Percentiles rank a stretch among this genome's conserved stretches.
Evolutionary conservation across 2,329 filamentous ascomycete genomes (phyloP).

Genomic region (Aspergillus intermedius): DNA sequence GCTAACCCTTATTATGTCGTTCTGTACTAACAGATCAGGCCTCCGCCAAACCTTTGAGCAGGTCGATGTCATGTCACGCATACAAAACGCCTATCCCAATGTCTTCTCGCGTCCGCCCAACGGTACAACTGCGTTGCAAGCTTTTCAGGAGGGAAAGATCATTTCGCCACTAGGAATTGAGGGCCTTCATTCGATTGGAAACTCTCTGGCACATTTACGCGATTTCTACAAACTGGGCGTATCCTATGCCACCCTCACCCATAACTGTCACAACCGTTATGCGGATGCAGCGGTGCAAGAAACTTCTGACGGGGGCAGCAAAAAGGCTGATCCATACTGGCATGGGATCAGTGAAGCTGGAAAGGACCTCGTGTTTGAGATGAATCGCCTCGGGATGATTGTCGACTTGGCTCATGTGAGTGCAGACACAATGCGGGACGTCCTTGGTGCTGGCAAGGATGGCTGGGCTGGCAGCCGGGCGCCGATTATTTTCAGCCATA

Average conservation of each 20-base stretch:
- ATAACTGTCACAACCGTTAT: slow-evolving; percentile 88
- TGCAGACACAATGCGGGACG: slow-evolving; percentile 77
- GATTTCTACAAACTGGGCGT: slow-evolving; percentile 72
- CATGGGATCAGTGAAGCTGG: slow-evolving; percentile 68
- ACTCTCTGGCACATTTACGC: slow-evolving; percentile 61
- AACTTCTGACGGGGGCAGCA: slow-evolving; percentile 31
- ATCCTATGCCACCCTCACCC: slow-evolving; percentile 80
- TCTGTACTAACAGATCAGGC: slow-evolving; percentile 12
- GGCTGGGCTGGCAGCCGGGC: slow-evolving; percentile 67
- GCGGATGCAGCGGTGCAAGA: slow-evolving; percentile 68
- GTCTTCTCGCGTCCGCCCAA: slow-evolving; percentile 53
- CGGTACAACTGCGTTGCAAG: slow-evolving; percentile 54
- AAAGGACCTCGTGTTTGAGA: slow-evolving; percentile 66
- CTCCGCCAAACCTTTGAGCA: slow-evolving; percentile 30
- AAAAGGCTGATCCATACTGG: slow-evolving; percentile 34
- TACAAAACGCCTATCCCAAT: slow-evolving; percentile 27
- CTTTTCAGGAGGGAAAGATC: slow-evolving; percentile 56
- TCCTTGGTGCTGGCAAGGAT: slow-evolving; percentile 56
- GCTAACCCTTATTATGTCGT: neutral
- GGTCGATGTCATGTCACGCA: slow-evolving; percentile 30
- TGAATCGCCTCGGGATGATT: slow-evolving; percentile 94
- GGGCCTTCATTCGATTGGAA: slow-evolving; percentile 89
- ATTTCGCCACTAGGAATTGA: slow-evolving; percentile 77
- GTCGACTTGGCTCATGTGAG: slow-evolving; percentile 78
- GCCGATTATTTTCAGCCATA: slow-evolving; percentile 85